Evolutionary conservation across 257 asterid species (phyloP), one percentile per base, ranked within the genome.

Genomic region (Solanum peruvianum): DNA sequence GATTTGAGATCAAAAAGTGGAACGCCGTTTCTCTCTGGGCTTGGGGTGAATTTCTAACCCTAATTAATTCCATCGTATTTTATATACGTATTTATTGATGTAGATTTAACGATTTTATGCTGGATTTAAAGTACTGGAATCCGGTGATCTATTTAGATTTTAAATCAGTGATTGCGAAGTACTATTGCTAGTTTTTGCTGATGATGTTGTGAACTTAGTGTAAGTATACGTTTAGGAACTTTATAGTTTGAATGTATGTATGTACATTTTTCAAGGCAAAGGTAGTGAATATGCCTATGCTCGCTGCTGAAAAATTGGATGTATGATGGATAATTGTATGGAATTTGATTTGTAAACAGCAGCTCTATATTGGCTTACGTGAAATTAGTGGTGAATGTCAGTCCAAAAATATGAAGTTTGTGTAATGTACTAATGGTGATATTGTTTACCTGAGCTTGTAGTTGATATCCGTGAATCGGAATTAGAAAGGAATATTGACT

Each of bases 21-120:
- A 96, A 96, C 88, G 98, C 98, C 27, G 99, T 96, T 35, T 72
- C 99, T 14, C 96, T 96, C 12, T 95, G 99, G 98, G 98, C 98
- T 85, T 96, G 99, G 98, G 98, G 98, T 96, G 87, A 84, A 25
- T 81, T 67, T 67, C 49, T 42, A 87, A 75, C 86, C 88, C 76
- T 89, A 88, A 71, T 44, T 73, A 47, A 13, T 25, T 76, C 29
- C 64, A 16, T 78, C 9, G 66, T 45, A 20, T 5, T 25, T 42
- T 4, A 4, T 78, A 41, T 4, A 25, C 25, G 31, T 15, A 25
- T 13, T 25, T 7, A 25, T 45, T 25, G 3, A 8, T 45, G 84
- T 78, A 25, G 10, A 45, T 44, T 45, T 78, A 27, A 15, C 11
- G 64, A 42, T 77, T 77, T 76, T 11, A 1, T 7, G 15, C 9